Conservation (phyloP, 148 eudicot genomes). For the Mesembryanthemum crystallinum region DNA sequence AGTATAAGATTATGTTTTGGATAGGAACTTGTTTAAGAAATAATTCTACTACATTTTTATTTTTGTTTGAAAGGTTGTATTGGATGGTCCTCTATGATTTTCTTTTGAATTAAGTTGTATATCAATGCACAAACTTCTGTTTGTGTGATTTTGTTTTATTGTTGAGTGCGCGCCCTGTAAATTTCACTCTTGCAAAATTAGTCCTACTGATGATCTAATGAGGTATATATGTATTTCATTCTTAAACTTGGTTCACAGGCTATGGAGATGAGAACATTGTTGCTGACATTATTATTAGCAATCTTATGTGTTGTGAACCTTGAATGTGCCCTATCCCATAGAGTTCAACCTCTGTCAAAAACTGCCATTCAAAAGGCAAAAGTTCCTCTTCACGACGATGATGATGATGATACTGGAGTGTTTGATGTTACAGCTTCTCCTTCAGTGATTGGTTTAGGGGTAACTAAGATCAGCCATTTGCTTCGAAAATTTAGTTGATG, state of each 20-base stretch:
- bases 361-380: constrained; percentile 55
- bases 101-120: not conserved
- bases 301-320: constrained; percentile 34
- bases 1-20: too few species aligned
- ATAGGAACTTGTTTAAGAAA: not conserved
- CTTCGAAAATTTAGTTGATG: too few species aligned
- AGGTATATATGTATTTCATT: too few species aligned
- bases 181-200: too few species aligned
- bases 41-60: too few species aligned
- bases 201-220: too few species aligned
- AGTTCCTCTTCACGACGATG: constrained; percentile 48
- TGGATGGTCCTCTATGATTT: not conserved
- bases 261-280: constrained; percentile 21
- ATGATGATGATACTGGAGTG: too few species aligned
- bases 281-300: constrained; percentile 31
- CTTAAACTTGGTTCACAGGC: constrained; percentile 7
- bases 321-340: constrained; percentile 41
- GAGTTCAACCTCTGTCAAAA: constrained; percentile 69
- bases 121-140: not conserved
- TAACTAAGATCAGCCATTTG: too few species aligned
- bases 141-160: too few species aligned
- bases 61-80: not conserved
- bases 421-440: constrained; percentile 72
- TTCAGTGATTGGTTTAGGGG: constrained; percentile 60
- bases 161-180: too few species aligned